Base-by-base conservation (phyloP, 306 rosid species). In the Luffa aegyptiaca region DNA sequence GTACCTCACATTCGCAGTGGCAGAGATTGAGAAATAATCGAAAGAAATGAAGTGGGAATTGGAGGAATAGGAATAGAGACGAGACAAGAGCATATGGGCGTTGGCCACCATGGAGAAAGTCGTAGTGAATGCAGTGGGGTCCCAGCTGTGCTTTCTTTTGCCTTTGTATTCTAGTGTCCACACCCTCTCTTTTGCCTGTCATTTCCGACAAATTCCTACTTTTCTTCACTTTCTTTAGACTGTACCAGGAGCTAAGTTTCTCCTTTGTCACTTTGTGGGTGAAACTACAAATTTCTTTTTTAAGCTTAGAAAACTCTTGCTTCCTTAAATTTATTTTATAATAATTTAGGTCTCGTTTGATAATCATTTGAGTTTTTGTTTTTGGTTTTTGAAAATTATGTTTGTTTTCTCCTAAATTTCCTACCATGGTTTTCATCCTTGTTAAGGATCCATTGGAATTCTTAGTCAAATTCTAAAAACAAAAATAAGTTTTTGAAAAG, bases 1-100 rank as follows among this genome's bases (percentile, higher is more conserved):
- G 55, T 44, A 69, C 55, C 75, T 46, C 75, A 69, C 36, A 69
- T 69, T 69, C n/a, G 75, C 53, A 69, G 36, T 69, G 75, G 75
- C 75, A 42, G 75, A 42, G 53, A 69, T 69, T 20, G 75, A 69
- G 55, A 6, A 44, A 14, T 14, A 16, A 26, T 61, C 33, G 68
- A 61, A 31, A 12, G 68, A 31, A 61, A 61, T 10, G 68, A 63
- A 35, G 70, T 69, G 51, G 52, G 33, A 41, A 68, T 8, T 12
- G 10, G 5, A 5, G 5, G 14, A 53, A 53, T 12, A 39, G 0
- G 75, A 35, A 10, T n/a, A 20, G 49, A 1, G 16, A 69, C 49
- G 31, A 20, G 75, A 69, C 75, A 69, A 44, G 53, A 20, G 75
- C 55, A 69, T 69, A 69, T 69, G 75, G 75, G 55, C 37, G 7